phyloP scores from a whole-genome alignment of 2,329 filamentous ascomycete species.

The Pseudocercospora fuligena region DNA sequence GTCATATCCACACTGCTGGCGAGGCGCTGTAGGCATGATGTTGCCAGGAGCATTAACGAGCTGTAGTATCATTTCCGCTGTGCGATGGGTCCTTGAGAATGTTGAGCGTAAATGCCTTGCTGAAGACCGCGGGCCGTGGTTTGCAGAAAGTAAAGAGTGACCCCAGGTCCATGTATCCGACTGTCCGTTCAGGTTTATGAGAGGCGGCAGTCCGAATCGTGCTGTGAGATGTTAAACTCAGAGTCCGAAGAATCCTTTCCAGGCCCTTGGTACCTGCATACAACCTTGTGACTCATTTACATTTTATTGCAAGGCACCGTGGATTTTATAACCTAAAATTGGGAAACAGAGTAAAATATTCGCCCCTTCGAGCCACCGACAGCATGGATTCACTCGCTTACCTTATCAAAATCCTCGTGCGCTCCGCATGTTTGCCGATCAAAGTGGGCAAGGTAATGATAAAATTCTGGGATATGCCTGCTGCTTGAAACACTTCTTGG shows the following conservation, averaged over 20 bases:
- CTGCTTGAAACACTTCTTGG: not conserved
- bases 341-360: not conserved
- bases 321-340: not conserved
- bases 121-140: not conserved
- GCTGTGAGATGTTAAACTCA: not conserved
- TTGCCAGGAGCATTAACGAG: not conserved
- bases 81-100: not conserved
- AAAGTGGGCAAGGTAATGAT: not conserved
- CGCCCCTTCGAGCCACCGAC: not conserved
- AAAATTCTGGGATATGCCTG: not conserved
- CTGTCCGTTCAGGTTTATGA: not conserved
- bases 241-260: not conserved
- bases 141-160: not conserved
- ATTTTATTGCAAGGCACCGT: not conserved
- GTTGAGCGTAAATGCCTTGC: not conserved
- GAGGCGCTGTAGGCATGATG: not conserved
- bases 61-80: constrained; percentile 1
- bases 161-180: not conserved
- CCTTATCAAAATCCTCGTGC: not conserved
- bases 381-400: not conserved
- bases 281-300: not conserved
- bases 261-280: not conserved
- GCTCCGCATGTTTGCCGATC: constrained; percentile 15
- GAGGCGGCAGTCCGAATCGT: not conserved
- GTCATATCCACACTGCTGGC: not conserved